phyloP scores from a whole-genome alignment of 768 basidiomycete genomes.

The Tulasnella sp. region DNA sequence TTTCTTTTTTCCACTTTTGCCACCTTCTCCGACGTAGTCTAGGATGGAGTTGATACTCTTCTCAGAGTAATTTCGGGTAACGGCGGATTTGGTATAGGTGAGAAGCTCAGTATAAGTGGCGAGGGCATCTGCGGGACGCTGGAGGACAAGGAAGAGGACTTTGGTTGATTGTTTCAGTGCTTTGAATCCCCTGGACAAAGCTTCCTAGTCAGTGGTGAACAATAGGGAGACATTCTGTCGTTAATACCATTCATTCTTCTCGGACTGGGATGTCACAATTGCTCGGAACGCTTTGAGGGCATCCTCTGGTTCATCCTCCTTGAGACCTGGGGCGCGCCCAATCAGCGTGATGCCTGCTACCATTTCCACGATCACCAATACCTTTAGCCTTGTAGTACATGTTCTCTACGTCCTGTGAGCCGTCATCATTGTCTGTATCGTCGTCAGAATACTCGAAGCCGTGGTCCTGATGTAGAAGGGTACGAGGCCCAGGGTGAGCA shows the following conservation, averaged over 20 bases:
- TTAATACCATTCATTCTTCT: constrained; percentile 87
- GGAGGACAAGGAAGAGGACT: constrained; percentile 74
- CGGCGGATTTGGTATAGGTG: constrained; percentile 91
- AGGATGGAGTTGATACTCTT: constrained; percentile 98
- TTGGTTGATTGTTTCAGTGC: constrained; percentile 97
- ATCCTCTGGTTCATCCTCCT: constrained; percentile 89
- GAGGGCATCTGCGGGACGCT: constrained; percentile 79
- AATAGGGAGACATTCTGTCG: constrained; percentile 34
- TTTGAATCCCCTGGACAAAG: constrained; percentile 84
- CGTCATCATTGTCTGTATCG: constrained; percentile 67
- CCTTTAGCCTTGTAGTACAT: constrained; percentile 98
- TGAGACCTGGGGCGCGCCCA: constrained; percentile 60
- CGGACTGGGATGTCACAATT: constrained; percentile 87
- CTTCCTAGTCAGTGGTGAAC: constrained; percentile 6
- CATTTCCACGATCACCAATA: constrained; percentile 37
- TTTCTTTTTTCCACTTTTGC: constrained; percentile 60
- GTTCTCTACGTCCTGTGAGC: constrained; percentile 89
- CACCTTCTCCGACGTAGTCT: constrained; percentile 90
- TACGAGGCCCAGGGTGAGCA: constrained; percentile 11
- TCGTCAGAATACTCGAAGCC: constrained; percentile 95
- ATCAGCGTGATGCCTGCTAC: neutral
- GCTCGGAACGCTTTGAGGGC: constrained; percentile 84
- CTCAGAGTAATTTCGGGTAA: constrained; percentile 94
- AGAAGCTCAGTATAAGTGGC: constrained; percentile 80
- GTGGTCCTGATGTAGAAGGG: constrained; percentile 57